Percentiles rank a stretch among this genome's conserved stretches.
Conservation (phyloP, 140 eudicot species). For the Senecio squalidus region DNA sequence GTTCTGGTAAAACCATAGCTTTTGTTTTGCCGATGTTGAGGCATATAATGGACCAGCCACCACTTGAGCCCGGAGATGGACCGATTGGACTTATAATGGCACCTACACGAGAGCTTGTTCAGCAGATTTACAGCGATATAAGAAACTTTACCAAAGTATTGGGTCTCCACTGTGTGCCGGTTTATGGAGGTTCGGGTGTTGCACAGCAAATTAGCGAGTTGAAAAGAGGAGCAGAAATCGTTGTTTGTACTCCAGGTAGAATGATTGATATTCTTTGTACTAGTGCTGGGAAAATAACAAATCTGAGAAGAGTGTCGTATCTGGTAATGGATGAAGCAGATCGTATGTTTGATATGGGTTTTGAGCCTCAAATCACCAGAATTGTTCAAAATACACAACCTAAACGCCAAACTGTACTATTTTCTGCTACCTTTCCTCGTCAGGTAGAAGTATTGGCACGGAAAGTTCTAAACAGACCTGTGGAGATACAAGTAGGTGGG, state of each 20-base stretch:
- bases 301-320: conserved; percentile 69
- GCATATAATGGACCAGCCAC: conserved; percentile 66
- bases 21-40: conserved; percentile 65
- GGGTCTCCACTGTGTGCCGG: conserved; percentile 58
- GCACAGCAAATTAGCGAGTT: conserved; percentile 73
- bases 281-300: conserved; percentile 78
- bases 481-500: conserved; percentile 86
- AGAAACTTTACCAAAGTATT: conserved; percentile 46
- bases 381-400: conserved; percentile 80
- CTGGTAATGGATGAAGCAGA: conserved; percentile 95
- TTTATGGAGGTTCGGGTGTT: conserved; percentile 69
- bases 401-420: conserved; percentile 81
- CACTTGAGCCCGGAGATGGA: conserved; percentile 53
- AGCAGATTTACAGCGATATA: conserved; percentile 52
- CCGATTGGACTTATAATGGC: conserved; percentile 72
- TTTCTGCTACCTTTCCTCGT: conserved; percentile 89
- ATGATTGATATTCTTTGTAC: conserved; percentile 87
- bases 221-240: conserved; percentile 80
- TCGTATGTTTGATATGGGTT: conserved; percentile 96
- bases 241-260: conserved; percentile 89
- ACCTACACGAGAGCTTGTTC: conserved; percentile 67
- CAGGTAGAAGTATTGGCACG: conserved; percentile 85
- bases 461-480: conserved; percentile 72
- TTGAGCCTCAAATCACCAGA: conserved; percentile 81
- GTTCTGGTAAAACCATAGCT: conserved; percentile 63